Conservation (phyloP, 78 protist species). For the Dictyostelium firmibasis region DNA sequence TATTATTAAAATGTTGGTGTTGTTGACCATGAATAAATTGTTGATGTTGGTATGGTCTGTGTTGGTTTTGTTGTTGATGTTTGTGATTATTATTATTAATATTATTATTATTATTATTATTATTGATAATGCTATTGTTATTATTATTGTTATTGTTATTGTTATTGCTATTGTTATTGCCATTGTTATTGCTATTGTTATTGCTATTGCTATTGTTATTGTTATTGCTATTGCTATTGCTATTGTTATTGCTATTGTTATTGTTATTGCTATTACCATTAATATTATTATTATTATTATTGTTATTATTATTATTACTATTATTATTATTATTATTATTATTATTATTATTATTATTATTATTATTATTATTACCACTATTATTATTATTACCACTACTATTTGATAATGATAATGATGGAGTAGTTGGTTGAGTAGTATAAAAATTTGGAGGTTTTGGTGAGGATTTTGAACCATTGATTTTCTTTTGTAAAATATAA, state of each 20-base stretch:
- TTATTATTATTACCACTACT: neutral
- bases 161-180: too few species aligned
- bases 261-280: neutral
- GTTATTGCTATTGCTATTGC: too few species aligned
- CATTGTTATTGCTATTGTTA: too few species aligned
- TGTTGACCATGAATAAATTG: neutral
- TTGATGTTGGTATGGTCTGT: neutral
- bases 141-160: too few species aligned
- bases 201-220: too few species aligned
- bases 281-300: neutral
- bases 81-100: neutral
- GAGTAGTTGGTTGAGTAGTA: neutral
- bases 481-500: constrained; percentile 19
- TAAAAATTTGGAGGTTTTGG: constrained; percentile 3
- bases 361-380: neutral
- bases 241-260: neutral
- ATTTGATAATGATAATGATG: neutral
- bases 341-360: neutral
- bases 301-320: neutral
- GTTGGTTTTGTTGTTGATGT: neutral
- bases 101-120: neutral
- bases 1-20: neutral
- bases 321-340: neutral
- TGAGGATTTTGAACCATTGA: neutral
- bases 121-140: too few species aligned